Evolutionary conservation across 441 rosid genomes (phyloP), one percentile per base, ranked within the genome.

Genomic region (Kokia cookei): DNA sequence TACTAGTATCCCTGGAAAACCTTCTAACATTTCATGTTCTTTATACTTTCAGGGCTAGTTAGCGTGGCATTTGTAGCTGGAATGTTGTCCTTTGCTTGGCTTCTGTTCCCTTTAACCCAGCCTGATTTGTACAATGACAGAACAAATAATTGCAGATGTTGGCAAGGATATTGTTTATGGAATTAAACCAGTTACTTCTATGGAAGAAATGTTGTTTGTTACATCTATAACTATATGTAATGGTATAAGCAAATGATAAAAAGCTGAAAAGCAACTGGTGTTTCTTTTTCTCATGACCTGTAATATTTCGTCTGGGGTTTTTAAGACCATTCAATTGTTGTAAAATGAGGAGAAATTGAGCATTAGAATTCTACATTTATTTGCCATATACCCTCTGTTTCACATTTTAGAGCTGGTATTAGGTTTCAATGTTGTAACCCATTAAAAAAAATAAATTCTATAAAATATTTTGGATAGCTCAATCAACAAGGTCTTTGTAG

Each of bases 141-240:
- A 68, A 88, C 92, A 19, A 40, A 81, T 66, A 73, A 81, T 63
- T 93, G 94, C 69, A 73, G 78, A 58, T 93, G 94, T 79, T 93
- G 94, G 96, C 88, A 84, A 24, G 93, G 93, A 61, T 90, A 84
- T 79, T 94, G 97, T 87, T 85, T 83, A 67, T 89, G 89, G 89
- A 80, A 76, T 15, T 89, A 54, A 85, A 48, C 10, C 42, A 7
- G 7, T 37, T 37, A 37, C 42, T 37, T 37, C 42, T 37, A 37
- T 37, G 42, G 43, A 40, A 40, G 43, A 40, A 40, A 40, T 40
- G 43, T 40, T 40, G 43, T 40, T 40, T 1, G 43, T 40, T 40
- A 40, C 43, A 7, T 40, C 7, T 9, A 7, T 40, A 7, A 40
- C 43, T 7, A 40, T 7, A 40, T 40, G 10, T 2, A 40, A 40